Evolutionary conservation across 1,139 yeast species (phyloP).

Genomic region (Martiniozyma asiatica): DNA sequence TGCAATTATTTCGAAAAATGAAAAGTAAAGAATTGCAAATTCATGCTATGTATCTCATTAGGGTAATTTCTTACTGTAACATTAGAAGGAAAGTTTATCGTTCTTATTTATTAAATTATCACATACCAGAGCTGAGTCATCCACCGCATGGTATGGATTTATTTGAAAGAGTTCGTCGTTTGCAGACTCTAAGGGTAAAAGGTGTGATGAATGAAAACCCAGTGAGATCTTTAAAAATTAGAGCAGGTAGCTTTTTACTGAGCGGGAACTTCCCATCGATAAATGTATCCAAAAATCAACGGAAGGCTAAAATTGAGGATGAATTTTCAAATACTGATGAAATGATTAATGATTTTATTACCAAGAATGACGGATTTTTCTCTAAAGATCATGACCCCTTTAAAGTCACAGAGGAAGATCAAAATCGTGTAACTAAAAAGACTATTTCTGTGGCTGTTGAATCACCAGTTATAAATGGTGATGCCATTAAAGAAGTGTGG

Average conservation of each 20-base stretch:
- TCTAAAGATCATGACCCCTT: constrained; percentile 6
- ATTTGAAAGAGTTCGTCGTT: constrained; percentile 4
- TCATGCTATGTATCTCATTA: constrained; percentile 7
- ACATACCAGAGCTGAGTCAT: constrained; percentile 6
- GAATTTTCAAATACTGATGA: constrained; percentile 4
- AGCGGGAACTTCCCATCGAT: constrained; percentile 6
- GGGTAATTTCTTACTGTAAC: constrained; percentile 7
- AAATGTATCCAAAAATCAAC: no score
- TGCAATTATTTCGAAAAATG: constrained; percentile 2
- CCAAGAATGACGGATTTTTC: constrained; percentile 7
- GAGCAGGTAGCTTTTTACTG: constrained; percentile 2
- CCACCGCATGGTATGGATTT: constrained; percentile 1
- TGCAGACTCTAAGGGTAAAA: constrained; percentile 4
- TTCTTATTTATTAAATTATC: neutral
- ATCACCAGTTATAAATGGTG: no score
- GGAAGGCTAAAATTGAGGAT: neutral
- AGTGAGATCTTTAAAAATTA: constrained; percentile 2
- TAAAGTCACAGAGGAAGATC: neutral
- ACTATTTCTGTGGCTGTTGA: no score
- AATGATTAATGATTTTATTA: constrained; percentile 5
- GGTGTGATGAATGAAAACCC: constrained; percentile 4
- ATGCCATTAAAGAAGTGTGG: no score
- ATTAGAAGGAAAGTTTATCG: constrained; percentile 3
- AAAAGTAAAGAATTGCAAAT: constrained; percentile 3
- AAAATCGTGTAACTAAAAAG: neutral